These are phyloP conservation scores for Berkeleyomyces basicola DNA, from an alignment of 2,329 filamentous ascomycete genomes.

Conservation along the genomic window DNA sequence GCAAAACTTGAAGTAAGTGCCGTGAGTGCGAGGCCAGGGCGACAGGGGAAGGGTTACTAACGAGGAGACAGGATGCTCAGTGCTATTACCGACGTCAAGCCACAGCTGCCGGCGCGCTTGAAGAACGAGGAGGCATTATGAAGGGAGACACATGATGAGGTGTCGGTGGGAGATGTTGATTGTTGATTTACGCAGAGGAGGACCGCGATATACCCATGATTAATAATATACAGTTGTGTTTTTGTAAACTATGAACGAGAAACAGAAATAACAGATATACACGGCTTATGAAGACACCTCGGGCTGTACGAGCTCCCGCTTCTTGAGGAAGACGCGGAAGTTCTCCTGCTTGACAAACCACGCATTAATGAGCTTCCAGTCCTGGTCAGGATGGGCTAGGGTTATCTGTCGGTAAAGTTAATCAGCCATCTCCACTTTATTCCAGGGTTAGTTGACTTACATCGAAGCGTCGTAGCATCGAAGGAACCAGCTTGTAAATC, in stretches of 20 bases:
- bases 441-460: slow-evolving; percentile 20
- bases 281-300: not conserved
- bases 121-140: slow-evolving; percentile 3
- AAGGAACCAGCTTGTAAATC: slow-evolving; percentile 47
- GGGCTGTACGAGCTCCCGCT: slow-evolving; percentile 18
- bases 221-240: slow-evolving; percentile 3
- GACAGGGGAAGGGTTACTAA: not conserved
- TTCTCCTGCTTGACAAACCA: slow-evolving; percentile 48
- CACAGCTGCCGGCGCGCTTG: slow-evolving; percentile 8
- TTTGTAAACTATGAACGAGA: not conserved
- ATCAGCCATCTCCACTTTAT: not conserved
- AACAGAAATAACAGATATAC: not conserved
- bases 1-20: slow-evolving; percentile 30
- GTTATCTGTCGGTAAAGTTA: slow-evolving; percentile 3
- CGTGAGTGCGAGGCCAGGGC: not conserved
- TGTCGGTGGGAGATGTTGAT: not conserved
- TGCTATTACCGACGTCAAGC: slow-evolving; percentile 10
- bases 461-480: slow-evolving; percentile 47
- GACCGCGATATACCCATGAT: slow-evolving; percentile 2
- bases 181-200: not conserved
- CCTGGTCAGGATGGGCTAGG: slow-evolving; percentile 28
- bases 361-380: slow-evolving; percentile 43
- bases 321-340: slow-evolving; percentile 31
- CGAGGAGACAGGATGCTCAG: slow-evolving; percentile 6
- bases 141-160: not conserved